These are phyloP conservation scores for Phaeophleospora eucalypticola DNA, from an alignment of 2,329 filamentous ascomycete species.

Conservation along the genomic window DNA sequence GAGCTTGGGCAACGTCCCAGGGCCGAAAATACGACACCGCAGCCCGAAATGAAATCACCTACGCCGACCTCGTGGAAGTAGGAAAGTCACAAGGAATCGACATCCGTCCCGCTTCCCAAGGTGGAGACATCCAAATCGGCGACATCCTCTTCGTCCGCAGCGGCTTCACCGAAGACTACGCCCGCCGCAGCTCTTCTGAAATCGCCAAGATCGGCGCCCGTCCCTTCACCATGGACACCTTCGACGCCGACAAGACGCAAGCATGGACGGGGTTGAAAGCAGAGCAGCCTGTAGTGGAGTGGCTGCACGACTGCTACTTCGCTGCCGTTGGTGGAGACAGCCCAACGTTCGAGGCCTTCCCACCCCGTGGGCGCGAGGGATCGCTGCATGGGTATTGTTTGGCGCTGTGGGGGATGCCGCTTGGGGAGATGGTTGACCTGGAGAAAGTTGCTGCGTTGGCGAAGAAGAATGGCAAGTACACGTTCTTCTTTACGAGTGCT, in stretches of 20 bases:
- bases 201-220: slow-evolving; percentile 34
- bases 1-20: too few relatives aligned
- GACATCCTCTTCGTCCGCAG: slow-evolving; percentile 65
- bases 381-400: slow-evolving; percentile 56
- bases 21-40: slow-evolving; percentile 42
- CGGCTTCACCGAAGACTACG: slow-evolving; percentile 58
- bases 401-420: too few relatives aligned
- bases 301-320: slow-evolving; percentile 68
- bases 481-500: slow-evolving; percentile 59
- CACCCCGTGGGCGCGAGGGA: slow-evolving; percentile 54
- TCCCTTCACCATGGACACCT: slow-evolving; percentile 46
- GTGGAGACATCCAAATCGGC: slow-evolving; percentile 55
- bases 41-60: slow-evolving; percentile 41
- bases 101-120: slow-evolving; percentile 53
- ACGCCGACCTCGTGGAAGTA: slow-evolving; percentile 51
- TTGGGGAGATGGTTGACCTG: too few relatives aligned
- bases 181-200: slow-evolving; percentile 35
- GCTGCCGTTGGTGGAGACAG: slow-evolving; percentile 61
- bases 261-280: slow-evolving; percentile 50
- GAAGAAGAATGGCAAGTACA: slow-evolving; percentile 51
- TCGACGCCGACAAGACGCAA: slow-evolving; percentile 31
- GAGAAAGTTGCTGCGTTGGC: slow-evolving; percentile 54
- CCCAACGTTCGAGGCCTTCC: slow-evolving; percentile 61
- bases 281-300: slow-evolving; percentile 55
- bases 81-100: slow-evolving; percentile 59